Percentiles rank a stretch among this genome's conserved stretches.
Evolutionary conservation across 768 basidiomycete genomes (phyloP).

Genomic region (Macrolepiota fuliginosa): DNA sequence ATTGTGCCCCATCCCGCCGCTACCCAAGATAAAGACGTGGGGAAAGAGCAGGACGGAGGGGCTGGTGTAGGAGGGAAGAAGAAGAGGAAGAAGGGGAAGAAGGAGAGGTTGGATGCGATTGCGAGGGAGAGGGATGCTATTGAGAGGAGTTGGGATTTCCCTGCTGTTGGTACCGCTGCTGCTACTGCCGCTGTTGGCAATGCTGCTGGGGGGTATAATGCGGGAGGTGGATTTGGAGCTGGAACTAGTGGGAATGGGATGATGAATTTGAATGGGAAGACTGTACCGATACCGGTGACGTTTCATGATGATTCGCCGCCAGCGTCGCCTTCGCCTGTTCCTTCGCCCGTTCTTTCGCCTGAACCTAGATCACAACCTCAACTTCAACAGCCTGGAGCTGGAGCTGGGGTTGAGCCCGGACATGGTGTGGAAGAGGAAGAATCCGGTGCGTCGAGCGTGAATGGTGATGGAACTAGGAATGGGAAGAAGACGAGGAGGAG

Average conservation of each 20-base stretch:
- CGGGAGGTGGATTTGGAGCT: no score
- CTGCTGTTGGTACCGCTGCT: conserved; percentile 25
- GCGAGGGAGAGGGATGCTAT: conserved; percentile 46
- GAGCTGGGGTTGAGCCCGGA: background rate
- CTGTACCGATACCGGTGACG: conserved; percentile 6
- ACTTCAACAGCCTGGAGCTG: background rate
- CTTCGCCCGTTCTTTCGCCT: conserved; percentile 20
- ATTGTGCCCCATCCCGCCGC: background rate
- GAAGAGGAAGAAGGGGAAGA: conserved; percentile 26
- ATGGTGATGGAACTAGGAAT: conserved; percentile 19
- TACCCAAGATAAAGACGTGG: no score
- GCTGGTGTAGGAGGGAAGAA: conserved; percentile 19
- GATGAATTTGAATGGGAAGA: conserved; percentile 9
- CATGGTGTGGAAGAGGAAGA: no score
- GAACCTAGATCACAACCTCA: background rate
- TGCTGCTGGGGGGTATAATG: no score
- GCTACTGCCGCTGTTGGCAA: background rate
- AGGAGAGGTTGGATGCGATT: conserved; percentile 34
- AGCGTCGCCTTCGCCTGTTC: conserved; percentile 23
- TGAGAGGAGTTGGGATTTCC: conserved; percentile 63
- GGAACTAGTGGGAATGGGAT: background rate
- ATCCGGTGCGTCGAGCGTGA: conserved; percentile 14
- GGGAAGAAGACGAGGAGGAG: conserved; percentile 18
- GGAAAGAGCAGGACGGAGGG: background rate
- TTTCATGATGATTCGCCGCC: conserved; percentile 14